Base-by-base conservation (phyloP, 345 rosid genomes). In the Heritiera littoralis region DNA sequence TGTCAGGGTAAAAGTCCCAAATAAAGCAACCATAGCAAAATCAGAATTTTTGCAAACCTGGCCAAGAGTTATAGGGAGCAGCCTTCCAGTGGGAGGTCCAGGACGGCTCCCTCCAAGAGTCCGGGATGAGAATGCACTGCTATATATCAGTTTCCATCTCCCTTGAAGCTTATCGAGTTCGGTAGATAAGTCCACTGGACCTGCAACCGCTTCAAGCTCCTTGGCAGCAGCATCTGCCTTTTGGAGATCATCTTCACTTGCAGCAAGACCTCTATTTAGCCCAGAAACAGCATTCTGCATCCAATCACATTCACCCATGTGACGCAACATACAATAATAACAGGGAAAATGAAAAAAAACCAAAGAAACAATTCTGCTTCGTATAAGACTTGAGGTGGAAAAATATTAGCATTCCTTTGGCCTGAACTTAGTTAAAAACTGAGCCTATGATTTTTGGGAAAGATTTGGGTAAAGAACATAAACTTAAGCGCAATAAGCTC, bases 71-170 rank as follows among this genome's bases (percentile, higher is more conserved):
- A 95, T 89, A 51, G 97, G 98, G 35, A 95, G 92, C 69, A 95
- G 86, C 84, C 97, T 89, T 74, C 98, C 91, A 51, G 90, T 92
- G 55, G 98, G 98, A 18, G 91, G 89, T 55, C 99, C 99, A 79
- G 98, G 99, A 38, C 97, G 95, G 58, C 95, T 91, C 28, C 99
- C 98, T 7, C 96, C 99, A 10, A 93, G 81, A 38, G 97, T 93
- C 5, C 97, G 92, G 72, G 96, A 90, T 0, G 98, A 93, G 89
- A 95, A 95, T 17, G 97, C 99, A 32, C 98, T 95, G 86, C 98
- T 95, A 78, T 91, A 95, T 66, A 92, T 77, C 10, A 95, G 86
- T 83, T 89, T 95, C 99, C 98, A 95, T 64, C 85, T 90, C 52
- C 99, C 99, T 89, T 93, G 99, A 14, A 95, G 84, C 45, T 82